Conservation (phyloP, 768 basidiomycete species). For the Amanita subjunquillea region DNA sequence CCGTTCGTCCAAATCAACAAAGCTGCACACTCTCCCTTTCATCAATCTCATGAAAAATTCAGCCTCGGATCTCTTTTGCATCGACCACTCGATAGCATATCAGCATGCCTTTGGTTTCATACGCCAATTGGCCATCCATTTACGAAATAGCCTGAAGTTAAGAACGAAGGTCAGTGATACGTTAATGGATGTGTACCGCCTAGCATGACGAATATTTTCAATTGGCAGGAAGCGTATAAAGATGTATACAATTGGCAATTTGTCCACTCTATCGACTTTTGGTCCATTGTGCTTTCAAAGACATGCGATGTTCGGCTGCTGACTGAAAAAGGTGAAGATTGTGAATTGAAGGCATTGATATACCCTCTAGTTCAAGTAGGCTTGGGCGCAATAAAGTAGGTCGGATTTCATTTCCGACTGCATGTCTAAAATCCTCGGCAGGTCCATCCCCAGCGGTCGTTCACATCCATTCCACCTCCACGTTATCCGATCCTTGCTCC, state of each 20-base stretch:
- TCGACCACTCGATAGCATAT: conserved; percentile 67
- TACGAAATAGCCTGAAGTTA: conserved; percentile 85
- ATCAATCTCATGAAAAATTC: conserved; percentile 98
- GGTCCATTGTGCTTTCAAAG: conserved; percentile 79
- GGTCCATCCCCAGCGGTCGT: conserved; percentile 82
- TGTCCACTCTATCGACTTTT: conserved; percentile 92
- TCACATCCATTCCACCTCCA: conserved; percentile 96
- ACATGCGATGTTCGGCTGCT: conserved; percentile 58
- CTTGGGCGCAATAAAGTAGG: conserved; percentile 86
- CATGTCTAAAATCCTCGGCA: conserved; percentile 19
- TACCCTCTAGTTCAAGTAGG: conserved; percentile 95
- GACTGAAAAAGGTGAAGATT: conserved; percentile 35
- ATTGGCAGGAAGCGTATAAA: conserved; percentile 71
- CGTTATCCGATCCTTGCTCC: conserved; percentile 77
- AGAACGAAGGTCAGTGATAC: conserved; percentile 56
- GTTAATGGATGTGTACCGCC: background rate
- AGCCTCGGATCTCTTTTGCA: conserved; percentile 82
- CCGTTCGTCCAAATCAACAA: conserved; percentile 79
- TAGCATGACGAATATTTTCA: background rate
- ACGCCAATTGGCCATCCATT: conserved; percentile 86
- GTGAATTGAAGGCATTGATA: conserved; percentile 78
- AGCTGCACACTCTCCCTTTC: conserved; percentile 74
- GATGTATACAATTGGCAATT: conserved; percentile 99
- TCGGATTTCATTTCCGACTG: conserved; percentile 8
- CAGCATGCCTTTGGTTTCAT: conserved; percentile 96